These are phyloP conservation scores for Globisporangium canariense DNA, from an alignment of 352 stramenopile genomes.

Conservation along the genomic window DNA sequence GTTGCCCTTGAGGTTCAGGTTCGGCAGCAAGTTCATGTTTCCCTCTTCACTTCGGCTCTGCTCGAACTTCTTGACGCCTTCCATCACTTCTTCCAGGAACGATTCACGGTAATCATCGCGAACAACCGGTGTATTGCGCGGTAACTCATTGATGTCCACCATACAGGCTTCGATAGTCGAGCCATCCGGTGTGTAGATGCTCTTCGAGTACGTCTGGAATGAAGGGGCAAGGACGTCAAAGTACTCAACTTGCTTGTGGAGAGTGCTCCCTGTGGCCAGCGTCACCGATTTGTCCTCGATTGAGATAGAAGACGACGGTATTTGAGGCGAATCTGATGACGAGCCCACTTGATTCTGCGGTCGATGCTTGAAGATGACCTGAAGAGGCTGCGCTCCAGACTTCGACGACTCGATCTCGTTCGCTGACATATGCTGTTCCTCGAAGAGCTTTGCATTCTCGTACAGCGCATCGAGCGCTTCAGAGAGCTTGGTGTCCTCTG, in stretches of 20 bases:
- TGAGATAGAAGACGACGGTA: constrained; percentile 2
- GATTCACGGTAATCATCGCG: constrained; percentile 43
- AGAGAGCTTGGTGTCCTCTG: constrained; percentile 35
- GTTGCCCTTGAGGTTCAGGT: constrained; percentile 49
- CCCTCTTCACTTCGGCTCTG: constrained; percentile 33
- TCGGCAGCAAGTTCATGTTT: constrained; percentile 57
- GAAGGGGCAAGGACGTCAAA: constrained; percentile 60
- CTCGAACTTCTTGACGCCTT: constrained; percentile 58
- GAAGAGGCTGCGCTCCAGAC: constrained; percentile 42
- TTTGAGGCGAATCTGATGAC: constrained; percentile 11
- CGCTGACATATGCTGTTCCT: constrained; percentile 40
- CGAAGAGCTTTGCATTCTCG: constrained; percentile 40
- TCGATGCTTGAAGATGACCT: constrained; percentile 85
- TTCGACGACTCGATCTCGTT: constrained; percentile 31
- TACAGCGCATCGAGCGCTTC: constrained; percentile 44
- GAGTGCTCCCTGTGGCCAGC: constrained; percentile 29
- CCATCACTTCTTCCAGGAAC: constrained; percentile 62
- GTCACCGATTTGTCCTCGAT: constrained; percentile 37
- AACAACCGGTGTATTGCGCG: constrained; percentile 39
- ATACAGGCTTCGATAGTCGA: constrained; percentile 66
- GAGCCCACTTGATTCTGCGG: constrained; percentile 36
- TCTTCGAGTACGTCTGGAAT: constrained; percentile 57
- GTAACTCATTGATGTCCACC: constrained; percentile 63
- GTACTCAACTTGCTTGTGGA: constrained; percentile 60
- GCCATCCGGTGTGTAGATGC: constrained; percentile 65